A percentile compares a stretch with the other conserved stretches of the same genome.
Evolutionary conservation across 1,139 yeast species (phyloP).

Genomic region (Candida mesenterica): DNA sequence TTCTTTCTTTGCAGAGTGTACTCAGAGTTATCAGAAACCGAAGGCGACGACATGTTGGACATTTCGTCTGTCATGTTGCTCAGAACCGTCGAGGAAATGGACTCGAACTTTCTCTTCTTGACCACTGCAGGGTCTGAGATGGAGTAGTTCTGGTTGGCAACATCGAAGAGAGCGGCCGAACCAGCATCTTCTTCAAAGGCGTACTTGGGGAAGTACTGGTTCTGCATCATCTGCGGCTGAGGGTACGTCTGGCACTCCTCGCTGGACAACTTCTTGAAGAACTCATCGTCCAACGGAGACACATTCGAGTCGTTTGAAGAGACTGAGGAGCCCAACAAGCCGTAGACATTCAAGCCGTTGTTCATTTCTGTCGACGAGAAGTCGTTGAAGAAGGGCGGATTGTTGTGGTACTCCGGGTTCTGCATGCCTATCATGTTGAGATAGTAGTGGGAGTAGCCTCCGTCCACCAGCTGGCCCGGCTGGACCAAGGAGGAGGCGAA

Average conservation of each 20-base stretch:
- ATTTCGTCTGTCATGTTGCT: not conserved
- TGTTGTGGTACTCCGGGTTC: conserved; percentile 5
- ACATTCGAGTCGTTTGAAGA: conserved; percentile 15
- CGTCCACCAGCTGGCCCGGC: conserved; percentile 1
- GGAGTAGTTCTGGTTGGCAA: no score
- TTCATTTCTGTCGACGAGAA: conserved; percentile 7
- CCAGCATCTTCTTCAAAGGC: no score
- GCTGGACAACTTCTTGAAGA: conserved; percentile 16
- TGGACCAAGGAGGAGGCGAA: not conserved
- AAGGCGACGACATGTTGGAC: conserved; percentile 2
- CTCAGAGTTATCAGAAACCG: not conserved
- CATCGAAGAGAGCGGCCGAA: no score
- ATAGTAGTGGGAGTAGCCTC: conserved; percentile 10
- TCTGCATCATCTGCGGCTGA: not conserved
- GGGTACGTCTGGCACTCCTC: no score
- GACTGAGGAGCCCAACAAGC: conserved; percentile 11
- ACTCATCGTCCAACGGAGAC: conserved; percentile 20
- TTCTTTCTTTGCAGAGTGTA: not conserved
- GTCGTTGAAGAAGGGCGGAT: conserved; percentile 17
- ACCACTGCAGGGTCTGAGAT: conserved; percentile 1
- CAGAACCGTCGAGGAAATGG: conserved; percentile 7
- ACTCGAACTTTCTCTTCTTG: conserved; percentile 13
- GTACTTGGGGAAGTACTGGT: not conserved
- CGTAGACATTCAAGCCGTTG: conserved; percentile 7
- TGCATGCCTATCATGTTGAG: conserved; percentile 12